Conservation (phyloP, 352 stramenopile genomes). For the Pythium apleroticum region DNA sequence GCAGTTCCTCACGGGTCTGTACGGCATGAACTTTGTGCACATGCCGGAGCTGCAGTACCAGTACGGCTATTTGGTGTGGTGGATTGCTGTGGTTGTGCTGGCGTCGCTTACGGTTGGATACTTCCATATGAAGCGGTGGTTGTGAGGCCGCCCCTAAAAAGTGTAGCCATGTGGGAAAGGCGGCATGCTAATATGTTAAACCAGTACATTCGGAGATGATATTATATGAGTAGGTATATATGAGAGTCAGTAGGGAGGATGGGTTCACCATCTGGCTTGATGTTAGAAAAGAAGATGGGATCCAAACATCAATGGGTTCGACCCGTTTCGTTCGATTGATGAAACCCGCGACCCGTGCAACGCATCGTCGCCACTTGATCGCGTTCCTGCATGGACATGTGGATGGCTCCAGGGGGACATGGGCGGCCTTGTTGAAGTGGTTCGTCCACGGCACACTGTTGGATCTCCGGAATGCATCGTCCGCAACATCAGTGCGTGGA, state of each 20-base stretch:
- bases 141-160: conserved; percentile 29
- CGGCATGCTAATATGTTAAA: conserved; percentile 5
- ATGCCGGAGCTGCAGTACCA: conserved; percentile 83
- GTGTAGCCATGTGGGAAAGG: neutral
- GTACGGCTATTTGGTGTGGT: conserved; percentile 83
- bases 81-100: conserved; percentile 55
- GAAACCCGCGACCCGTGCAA: neutral
- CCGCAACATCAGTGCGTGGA: neutral
- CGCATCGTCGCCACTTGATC: conserved; percentile 23
- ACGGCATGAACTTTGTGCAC: conserved; percentile 89
- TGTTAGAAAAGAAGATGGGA: no score
- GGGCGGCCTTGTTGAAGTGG: conserved; percentile 22
- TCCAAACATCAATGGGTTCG: neutral
- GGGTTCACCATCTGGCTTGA: conserved; percentile 7
- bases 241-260: neutral
- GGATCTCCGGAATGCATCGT: conserved; percentile 22
- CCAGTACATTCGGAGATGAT: conserved; percentile 2
- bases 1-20: conserved; percentile 87
- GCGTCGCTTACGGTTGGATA: conserved; percentile 43
- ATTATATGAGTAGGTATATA: neutral
- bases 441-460: conserved; percentile 3
- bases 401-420: conserved; percentile 4
- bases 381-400: conserved; percentile 32
- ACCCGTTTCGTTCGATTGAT: neutral
- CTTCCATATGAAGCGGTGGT: conserved; percentile 78